Evolutionary conservation across 208 protist species (phyloP).

Genomic region (Acanthamoeba culbertsoni): DNA sequence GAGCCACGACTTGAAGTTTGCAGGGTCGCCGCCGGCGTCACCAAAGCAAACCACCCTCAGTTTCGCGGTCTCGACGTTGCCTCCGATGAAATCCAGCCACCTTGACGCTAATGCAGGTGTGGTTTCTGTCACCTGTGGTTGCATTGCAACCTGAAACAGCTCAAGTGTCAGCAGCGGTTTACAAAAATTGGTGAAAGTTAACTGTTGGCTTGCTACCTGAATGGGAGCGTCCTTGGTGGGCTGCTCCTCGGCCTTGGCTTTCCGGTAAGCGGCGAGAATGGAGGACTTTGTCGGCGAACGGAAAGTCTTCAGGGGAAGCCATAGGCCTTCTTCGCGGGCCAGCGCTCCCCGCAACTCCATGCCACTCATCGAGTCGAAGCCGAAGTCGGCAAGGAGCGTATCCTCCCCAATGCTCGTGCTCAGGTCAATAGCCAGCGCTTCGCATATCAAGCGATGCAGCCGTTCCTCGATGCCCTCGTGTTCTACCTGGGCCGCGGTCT

Average conservation of each 20-base stretch:
- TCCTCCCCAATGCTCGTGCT: neutral
- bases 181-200: too few species aligned
- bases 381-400: neutral
- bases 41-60: constrained; percentile 19
- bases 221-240: too few species aligned
- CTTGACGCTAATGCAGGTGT: neutral
- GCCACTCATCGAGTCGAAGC: constrained; percentile 33
- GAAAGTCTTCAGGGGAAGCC: constrained; percentile 41
- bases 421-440: neutral
- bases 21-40: constrained; percentile 31
- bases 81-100: constrained; percentile 43
- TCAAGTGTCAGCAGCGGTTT: neutral
- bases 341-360: constrained; percentile 29
- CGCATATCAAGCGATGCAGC: neutral
- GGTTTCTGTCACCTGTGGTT: neutral
- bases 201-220: too few species aligned
- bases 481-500: neutral
- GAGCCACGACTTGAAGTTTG: constrained; percentile 46
- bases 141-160: neutral
- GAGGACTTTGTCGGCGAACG: constrained; percentile 44
- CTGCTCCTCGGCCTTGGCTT: neutral
- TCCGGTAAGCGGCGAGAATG: neutral
- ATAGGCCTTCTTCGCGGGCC: neutral
- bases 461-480: neutral
- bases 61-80: neutral